Evolutionary conservation across 371 early-diverging fungal species (phyloP), one percentile per base, ranked within the genome.

Genomic region (Mortierella polycephala): DNA sequence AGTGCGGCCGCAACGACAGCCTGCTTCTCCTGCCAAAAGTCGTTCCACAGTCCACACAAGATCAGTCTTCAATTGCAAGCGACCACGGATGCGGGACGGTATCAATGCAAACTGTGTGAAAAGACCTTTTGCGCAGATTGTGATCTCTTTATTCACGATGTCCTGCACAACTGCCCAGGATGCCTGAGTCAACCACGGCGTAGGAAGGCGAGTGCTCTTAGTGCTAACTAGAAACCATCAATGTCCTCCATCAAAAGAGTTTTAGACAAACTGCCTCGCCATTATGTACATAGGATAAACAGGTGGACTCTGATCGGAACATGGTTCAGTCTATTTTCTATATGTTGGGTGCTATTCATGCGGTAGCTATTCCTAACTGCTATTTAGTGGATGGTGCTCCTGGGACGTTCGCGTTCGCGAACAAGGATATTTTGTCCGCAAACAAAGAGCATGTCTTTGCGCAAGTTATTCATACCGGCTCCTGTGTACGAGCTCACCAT

Each of bases 141-240:
- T 77, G 98, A 98, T 83, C 75, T 95, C 8, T 98, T 92, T 82
- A 86, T 95, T 13, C 98, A 98, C 77, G 97, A 97, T 70, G 92
- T 92, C 12, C 84, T 98, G 46, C 97, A 96, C 71, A 96, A 94
- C 69, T 98, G 98, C 80, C 95, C 96, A 14, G 95, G 96, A 5
- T 96, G 97, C 45, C 54, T 77, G 42, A 77, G 68, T 37, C 82
- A 80, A 57, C 81, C 76, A 44, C 59, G 73, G 64, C 64, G 69
- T 14, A 57, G 41, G 42, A 20, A 44, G 2, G 61, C 44, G 47
- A 37, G 57, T 10, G 6, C 56, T 23, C 46, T 60, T 45, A 55
- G n/a, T 21, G 20, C 46, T 2, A 55, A 47, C 11, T 21, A n/a
- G 14, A 46, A 54, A 44, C 46, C 54, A 10, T 67, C 55, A 9